Base-by-base conservation (phyloP, 2,329 filamentous ascomycete genomes). In the Thelonectria olida region DNA sequence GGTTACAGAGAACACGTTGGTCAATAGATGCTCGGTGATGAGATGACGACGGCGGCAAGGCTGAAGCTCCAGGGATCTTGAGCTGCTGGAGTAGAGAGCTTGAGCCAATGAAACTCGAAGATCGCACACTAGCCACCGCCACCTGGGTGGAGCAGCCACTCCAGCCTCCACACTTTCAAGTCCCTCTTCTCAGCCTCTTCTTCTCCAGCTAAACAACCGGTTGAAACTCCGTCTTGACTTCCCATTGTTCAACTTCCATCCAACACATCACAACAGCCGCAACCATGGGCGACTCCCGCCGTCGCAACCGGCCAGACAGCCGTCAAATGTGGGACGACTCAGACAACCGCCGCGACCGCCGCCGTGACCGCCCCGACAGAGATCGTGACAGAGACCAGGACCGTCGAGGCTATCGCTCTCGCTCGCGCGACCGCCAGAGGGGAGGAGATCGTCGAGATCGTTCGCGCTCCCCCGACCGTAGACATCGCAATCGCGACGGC, bases 271-370 rank as follows among this genome's bases (percentile, higher is more conserved):
- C 20, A 28, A 45, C 23, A 27, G 17, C 31, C 31, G 31, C 31
- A 57, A 69, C 1, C 17, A 79, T 79, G 74, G 70, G 66, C 49
- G 77, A 79, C 62, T 62, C 72, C 15, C 72, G 76, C 49, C 73
- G 76, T 47, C 63, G 65, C 23, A 73, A 75, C 52, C 74, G 77
- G 45, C 73, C 74, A 22, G 87, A 90, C 67, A 87, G 84, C 74
- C 84, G 83, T 51, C 81, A 85, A 53, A 87, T 87, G 82, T 87
- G 86, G 85, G 88, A 90, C 63, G 82, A 85, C 41, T 77, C 80
- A 10, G 80, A 54, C 22, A 54, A 82, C 55, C 77, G 79, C 17
- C 76, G 76, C 54, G 74, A 75, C 54, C 75, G 77, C 25, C 68
- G 73, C 39, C 66, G 71, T 4, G 72, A 74, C 48, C 67, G 70